Conservation (phyloP, 2,329 filamentous ascomycete genomes). For the Aspergillus niger region DNA sequence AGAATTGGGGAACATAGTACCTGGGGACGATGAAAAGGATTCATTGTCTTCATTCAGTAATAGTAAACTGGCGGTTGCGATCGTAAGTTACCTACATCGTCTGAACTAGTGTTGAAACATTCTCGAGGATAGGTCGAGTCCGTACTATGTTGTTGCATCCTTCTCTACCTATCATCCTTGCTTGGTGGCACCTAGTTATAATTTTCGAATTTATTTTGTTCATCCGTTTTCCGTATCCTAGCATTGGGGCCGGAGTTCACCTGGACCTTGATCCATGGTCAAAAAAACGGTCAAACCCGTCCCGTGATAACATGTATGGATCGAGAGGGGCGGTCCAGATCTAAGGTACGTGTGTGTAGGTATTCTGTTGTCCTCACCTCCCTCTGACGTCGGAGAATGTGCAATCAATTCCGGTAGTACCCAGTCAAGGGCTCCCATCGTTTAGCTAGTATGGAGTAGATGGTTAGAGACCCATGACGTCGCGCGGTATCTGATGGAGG, state of each 20-base stretch:
- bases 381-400: neutral
- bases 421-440: too few species aligned
- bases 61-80: too few species aligned
- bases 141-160: too few species aligned
- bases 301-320: conserved; percentile 8
- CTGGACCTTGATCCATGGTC: conserved; percentile 9
- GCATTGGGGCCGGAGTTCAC: neutral
- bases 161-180: too few species aligned
- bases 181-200: neutral
- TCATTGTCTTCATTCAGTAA: too few species aligned
- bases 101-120: too few species aligned
- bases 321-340: conserved; percentile 5
- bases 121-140: too few species aligned
- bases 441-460: too few species aligned
- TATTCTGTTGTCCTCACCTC: neutral
- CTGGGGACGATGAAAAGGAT: too few species aligned
- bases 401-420: neutral
- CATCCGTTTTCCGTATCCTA: neutral
- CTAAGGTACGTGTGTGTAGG: neutral
- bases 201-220: neutral
- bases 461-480: neutral
- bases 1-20: too few species aligned
- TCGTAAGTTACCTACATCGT: too few species aligned
- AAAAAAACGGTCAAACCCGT: conserved; percentile 15
- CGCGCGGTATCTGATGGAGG: neutral